Evolutionary conservation across 805 yeast genomes (phyloP).

Genomic region (Dipodascus geniculatus): DNA sequence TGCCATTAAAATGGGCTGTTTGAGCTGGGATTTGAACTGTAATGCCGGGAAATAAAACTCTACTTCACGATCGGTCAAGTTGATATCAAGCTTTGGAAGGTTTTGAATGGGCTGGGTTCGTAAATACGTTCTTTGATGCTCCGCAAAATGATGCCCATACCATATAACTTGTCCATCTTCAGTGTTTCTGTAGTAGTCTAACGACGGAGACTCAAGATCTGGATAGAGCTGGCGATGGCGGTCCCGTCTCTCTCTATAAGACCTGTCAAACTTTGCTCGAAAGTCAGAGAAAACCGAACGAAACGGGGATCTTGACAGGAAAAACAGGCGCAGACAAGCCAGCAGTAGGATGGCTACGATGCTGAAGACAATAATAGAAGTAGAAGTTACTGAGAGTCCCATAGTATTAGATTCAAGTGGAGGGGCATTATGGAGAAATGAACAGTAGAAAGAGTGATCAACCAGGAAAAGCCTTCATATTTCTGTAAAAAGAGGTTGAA

Average conservation of each 20-base stretch:
- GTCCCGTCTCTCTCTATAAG: neutral
- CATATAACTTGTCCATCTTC: neutral
- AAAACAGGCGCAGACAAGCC: neutral
- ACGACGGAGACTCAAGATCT: neutral
- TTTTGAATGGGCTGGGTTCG: neutral
- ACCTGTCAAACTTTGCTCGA: neutral
- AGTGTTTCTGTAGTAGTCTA: neutral
- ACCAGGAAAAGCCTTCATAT: too few species aligned
- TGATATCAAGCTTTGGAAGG: conserved; percentile 7
- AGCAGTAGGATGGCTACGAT: neutral
- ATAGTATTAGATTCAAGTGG: too few species aligned
- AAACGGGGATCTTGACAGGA: neutral
- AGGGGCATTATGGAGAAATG: too few species aligned
- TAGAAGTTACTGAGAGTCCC: neutral
- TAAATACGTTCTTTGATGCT: neutral
- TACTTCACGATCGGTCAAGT: conserved; percentile 13
- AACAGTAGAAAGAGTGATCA: too few species aligned
- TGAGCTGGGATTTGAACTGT: conserved; percentile 8
- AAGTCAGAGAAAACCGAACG: neutral
- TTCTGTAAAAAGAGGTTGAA: too few species aligned
- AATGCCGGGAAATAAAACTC: conserved; percentile 11
- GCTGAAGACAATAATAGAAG: neutral
- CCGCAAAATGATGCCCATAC: neutral
- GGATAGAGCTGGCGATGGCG: neutral
- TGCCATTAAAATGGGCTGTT: conserved; percentile 12